Percentiles rank a stretch among this genome's conserved stretches.
These are phyloP conservation scores for Beauveria varroae DNA, from an alignment of 2,329 filamentous ascomycete genomes.

Conservation along the genomic window DNA sequence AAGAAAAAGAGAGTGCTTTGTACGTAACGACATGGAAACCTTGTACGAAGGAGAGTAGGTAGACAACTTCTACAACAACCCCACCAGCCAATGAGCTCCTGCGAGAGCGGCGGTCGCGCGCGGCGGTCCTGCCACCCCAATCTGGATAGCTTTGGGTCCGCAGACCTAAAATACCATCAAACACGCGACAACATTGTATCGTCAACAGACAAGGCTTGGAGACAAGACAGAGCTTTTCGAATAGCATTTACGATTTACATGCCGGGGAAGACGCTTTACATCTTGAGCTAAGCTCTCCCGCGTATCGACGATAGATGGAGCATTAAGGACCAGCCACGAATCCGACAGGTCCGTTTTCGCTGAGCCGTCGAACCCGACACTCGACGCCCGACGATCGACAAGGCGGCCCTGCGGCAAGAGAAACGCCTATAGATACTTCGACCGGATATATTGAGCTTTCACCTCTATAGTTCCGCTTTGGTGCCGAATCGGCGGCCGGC, in stretches of 20 bases:
- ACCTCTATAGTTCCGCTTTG: not conserved
- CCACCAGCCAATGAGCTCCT: slow-evolving; percentile 10
- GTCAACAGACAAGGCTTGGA: not conserved
- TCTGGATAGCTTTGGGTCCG: slow-evolving; percentile 3
- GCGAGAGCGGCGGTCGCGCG: not conserved
- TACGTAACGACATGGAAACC: too few relatives aligned
- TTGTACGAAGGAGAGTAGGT: too few relatives aligned
- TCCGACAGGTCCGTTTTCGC: not conserved
- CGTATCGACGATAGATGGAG: slow-evolving; percentile 1
- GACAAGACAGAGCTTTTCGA: not conserved
- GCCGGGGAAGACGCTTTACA: too few relatives aligned
- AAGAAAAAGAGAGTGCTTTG: not conserved
- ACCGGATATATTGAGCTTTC: not conserved
- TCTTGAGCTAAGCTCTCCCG: not conserved
- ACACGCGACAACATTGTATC: slow-evolving; percentile 1
- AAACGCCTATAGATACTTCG: not conserved
- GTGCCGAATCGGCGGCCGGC: not conserved
- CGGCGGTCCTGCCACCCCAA: not conserved
- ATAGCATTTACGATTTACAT: not conserved
- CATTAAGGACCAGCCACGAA: not conserved
- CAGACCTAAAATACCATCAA: slow-evolving; percentile 1
- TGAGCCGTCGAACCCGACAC: not conserved
- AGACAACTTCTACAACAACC: not conserved
- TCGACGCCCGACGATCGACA: not conserved
- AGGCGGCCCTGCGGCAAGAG: not conserved